Conservation (phyloP, 768 basidiomycete genomes). For the Tricholoma bakamatsutake region DNA sequence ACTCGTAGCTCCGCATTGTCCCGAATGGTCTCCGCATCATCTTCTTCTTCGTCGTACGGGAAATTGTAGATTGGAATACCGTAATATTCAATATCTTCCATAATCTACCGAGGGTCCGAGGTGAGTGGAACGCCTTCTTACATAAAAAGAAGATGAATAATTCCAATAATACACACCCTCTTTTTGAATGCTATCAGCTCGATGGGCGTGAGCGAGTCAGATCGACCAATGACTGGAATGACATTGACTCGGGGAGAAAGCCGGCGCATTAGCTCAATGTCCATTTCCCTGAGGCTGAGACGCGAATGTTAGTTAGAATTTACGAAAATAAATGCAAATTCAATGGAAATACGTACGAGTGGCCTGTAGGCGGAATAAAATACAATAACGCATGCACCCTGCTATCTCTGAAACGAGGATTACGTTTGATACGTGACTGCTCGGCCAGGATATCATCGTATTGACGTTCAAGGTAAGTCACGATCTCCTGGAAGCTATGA, state of each 20-base stretch:
- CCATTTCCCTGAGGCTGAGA: conserved; percentile 75
- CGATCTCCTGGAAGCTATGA: conserved; percentile 79
- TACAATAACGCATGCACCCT: conserved; percentile 83
- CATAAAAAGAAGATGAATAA: conserved; percentile 5
- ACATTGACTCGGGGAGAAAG: conserved; percentile 90
- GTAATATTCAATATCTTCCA: conserved; percentile 91
- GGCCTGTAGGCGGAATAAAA: conserved; percentile 87
- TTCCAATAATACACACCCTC: conserved; percentile 36
- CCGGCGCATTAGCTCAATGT: conserved; percentile 88
- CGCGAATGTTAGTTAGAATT: conserved; percentile 9
- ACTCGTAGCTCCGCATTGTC: conserved; percentile 88
- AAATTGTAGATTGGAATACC: conserved; percentile 92
- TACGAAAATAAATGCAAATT: not conserved
- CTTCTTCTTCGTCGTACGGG: conserved; percentile 90
- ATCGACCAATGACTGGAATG: conserved; percentile 86
- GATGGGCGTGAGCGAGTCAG: conserved; percentile 76
- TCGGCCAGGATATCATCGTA: conserved; percentile 87
- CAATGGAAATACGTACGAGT: conserved; percentile 49
- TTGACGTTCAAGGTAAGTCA: conserved; percentile 83
- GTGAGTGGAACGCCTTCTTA: conserved; percentile 6
- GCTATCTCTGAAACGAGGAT: conserved; percentile 88
- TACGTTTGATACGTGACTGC: conserved; percentile 90
- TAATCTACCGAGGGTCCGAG: conserved; percentile 46
- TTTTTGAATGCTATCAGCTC: conserved; percentile 86
- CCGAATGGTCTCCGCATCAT: conserved; percentile 86